Percentiles rank a stretch among this genome's conserved stretches.
phyloP scores from a whole-genome alignment of 2,329 filamentous ascomycete species.

The Clarireedia monteithiana region DNA sequence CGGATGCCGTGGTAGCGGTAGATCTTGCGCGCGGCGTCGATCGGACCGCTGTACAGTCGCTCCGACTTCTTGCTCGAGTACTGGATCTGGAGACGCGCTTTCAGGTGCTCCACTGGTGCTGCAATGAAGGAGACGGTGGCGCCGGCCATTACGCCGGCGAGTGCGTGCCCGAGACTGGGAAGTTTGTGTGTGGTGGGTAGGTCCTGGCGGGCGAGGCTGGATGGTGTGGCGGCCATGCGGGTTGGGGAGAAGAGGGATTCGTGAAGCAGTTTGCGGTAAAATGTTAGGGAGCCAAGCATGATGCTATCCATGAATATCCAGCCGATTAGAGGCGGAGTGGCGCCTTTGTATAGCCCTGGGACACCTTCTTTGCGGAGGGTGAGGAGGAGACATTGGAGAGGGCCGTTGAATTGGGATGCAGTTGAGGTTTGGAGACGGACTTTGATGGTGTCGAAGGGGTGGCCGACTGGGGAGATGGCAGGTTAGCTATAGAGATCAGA shows the following conservation, averaged over 20 bases:
- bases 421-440: slow-evolving; percentile 87
- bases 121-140: slow-evolving; percentile 88
- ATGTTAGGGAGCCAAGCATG: slow-evolving; percentile 86
- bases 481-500: neutral
- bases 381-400: slow-evolving; percentile 75
- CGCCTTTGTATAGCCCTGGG: slow-evolving; percentile 85
- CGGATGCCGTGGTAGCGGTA: slow-evolving; percentile 62
- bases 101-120: slow-evolving; percentile 90
- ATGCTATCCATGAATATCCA: slow-evolving; percentile 97
- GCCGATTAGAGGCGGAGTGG: slow-evolving; percentile 81
- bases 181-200: slow-evolving; percentile 41
- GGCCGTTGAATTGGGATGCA: slow-evolving; percentile 70
- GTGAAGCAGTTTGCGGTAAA: slow-evolving; percentile 79
- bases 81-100: slow-evolving; percentile 88
- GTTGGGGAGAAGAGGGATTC: slow-evolving; percentile 66
- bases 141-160: slow-evolving; percentile 82
- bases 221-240: slow-evolving; percentile 26
- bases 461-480: slow-evolving; percentile 40
- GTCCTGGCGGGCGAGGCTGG: slow-evolving; percentile 14
- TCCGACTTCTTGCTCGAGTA: slow-evolving; percentile 74
- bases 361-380: slow-evolving; percentile 83
- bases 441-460: slow-evolving; percentile 93
- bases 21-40: slow-evolving; percentile 74
- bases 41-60: slow-evolving; percentile 74
- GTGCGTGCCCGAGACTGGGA: slow-evolving; percentile 72